phyloP scores from a whole-genome alignment of 768 basidiomycete species.

The Pisolithus marmoratus region DNA sequence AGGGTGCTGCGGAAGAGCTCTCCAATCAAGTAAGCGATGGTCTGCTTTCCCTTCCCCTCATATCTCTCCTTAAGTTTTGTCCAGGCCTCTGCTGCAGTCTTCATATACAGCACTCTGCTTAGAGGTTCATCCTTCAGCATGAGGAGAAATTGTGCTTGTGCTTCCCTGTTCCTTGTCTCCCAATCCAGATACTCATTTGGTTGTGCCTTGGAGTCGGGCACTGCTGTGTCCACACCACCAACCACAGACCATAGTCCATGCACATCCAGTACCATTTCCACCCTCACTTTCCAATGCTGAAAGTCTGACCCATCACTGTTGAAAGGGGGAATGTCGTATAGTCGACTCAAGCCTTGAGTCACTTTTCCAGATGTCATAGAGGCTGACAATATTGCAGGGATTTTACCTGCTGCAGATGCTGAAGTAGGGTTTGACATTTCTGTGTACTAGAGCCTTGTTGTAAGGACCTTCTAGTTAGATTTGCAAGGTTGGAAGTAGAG shows the following conservation, averaged over 20 bases:
- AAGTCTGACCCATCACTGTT: slow-evolving; percentile 7
- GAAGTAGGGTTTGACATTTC: too few species aligned
- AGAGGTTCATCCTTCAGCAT: slow-evolving; percentile 20
- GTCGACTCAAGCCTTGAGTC: neutral
- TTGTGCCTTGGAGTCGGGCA: neutral
- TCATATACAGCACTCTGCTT: slow-evolving; percentile 10
- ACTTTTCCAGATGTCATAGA: too few species aligned
- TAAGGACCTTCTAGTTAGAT: too few species aligned
- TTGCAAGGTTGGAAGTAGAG: too few species aligned
- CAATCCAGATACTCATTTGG: neutral
- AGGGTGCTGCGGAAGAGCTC: slow-evolving; percentile 18
- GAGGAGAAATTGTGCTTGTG: slow-evolving; percentile 15
- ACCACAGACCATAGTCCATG: slow-evolving; percentile 4
- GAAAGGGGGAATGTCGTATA: slow-evolving; percentile 6
- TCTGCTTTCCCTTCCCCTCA: slow-evolving; percentile 19
- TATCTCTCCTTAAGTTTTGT: slow-evolving; percentile 11
- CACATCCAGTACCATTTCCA: slow-evolving; percentile 14
- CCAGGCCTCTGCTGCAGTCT: slow-evolving; percentile 13
- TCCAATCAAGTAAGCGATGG: slow-evolving; percentile 16
- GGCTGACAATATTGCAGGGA: too few species aligned
- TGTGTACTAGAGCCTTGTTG: too few species aligned
- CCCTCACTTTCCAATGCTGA: slow-evolving; percentile 9
- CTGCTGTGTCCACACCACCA: neutral
- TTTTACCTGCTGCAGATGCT: too few species aligned
- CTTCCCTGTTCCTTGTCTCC: slow-evolving; percentile 9